phyloP scores from a whole-genome alignment of 495 filamentous ascomycete genomes.

The Chaetomium tenue region DNA sequence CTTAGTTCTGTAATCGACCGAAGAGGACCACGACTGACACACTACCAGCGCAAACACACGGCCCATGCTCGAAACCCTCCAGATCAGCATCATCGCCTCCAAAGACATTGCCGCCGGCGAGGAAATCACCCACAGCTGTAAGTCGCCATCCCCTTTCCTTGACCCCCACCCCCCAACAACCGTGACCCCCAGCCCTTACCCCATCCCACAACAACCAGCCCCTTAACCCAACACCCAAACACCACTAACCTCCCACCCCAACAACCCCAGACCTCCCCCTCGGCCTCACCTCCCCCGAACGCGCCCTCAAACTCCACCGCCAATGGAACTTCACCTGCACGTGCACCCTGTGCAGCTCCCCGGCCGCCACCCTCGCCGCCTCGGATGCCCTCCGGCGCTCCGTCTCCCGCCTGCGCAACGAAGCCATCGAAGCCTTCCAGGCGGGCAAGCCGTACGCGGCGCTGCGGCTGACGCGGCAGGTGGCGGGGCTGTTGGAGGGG shows the following conservation, averaged over 20 bases:
- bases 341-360: constrained; percentile 40
- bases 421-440: constrained; percentile 38
- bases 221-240: constrained; percentile 29
- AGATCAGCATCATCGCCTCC: constrained; percentile 36
- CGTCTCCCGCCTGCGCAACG: constrained; percentile 32
- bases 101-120: constrained; percentile 40
- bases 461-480: constrained; percentile 36
- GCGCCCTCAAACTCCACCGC: constrained; percentile 29
- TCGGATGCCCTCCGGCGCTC: constrained; percentile 39
- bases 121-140: constrained; percentile 46
- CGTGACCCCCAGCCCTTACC: neutral
- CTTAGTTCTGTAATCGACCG: neutral
- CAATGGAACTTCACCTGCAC: constrained; percentile 43
- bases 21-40: neutral
- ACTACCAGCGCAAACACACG: constrained; percentile 37
- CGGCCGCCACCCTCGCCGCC: constrained; percentile 29
- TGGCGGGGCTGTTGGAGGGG: constrained; percentile 31
- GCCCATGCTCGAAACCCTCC: constrained; percentile 33
- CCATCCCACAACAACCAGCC: neutral
- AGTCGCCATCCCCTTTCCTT: neutral
- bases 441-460: constrained; percentile 35
- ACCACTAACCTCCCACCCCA: constrained; percentile 20
- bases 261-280: constrained; percentile 28
- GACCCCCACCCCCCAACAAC: no score
- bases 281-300: constrained; percentile 32